Evolutionary conservation across 495 filamentous ascomycete species (phyloP).

Genomic region (Aspergillus olivimuriae): DNA sequence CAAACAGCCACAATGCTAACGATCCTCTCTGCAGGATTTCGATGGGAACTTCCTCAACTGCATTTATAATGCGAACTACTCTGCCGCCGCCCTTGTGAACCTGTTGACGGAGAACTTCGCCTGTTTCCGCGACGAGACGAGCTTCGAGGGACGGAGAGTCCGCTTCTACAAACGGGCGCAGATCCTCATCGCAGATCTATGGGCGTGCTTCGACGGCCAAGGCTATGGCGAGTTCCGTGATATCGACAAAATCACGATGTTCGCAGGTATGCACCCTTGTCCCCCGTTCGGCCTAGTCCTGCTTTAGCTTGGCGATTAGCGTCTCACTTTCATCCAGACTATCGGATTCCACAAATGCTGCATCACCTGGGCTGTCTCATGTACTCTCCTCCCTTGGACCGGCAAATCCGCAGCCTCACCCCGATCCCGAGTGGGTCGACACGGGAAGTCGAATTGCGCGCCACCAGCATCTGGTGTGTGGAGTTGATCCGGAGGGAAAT

Average conservation of each 20-base stretch:
- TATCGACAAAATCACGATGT: constrained; percentile 95
- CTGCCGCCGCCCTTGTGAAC: constrained; percentile 79
- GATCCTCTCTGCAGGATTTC: no score
- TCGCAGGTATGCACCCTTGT: constrained; percentile 55
- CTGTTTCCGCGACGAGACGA: constrained; percentile 78
- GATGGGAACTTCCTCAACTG: constrained; percentile 67
- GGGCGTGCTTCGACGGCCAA: constrained; percentile 86
- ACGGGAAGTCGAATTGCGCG: constrained; percentile 87
- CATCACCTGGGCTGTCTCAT: constrained; percentile 73
- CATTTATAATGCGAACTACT: constrained; percentile 67
- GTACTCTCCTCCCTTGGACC: constrained; percentile 74
- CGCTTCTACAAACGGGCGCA: constrained; percentile 90
- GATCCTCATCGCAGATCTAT: constrained; percentile 90
- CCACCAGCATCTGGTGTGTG: constrained; percentile 87
- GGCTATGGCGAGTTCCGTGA: constrained; percentile 79
- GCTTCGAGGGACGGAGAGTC: constrained; percentile 65
- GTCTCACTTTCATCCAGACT: constrained; percentile 49
- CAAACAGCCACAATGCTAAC: no score
- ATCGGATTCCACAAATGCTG: constrained; percentile 91
- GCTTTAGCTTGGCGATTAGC: constrained; percentile 3
- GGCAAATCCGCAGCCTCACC: constrained; percentile 55
- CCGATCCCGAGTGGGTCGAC: constrained; percentile 62
- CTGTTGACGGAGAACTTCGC: constrained; percentile 69
- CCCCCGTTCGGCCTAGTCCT: background rate
- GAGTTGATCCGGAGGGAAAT: constrained; percentile 89